Conservation (phyloP, 257 asterid genomes). For the Fraxinus americana region DNA sequence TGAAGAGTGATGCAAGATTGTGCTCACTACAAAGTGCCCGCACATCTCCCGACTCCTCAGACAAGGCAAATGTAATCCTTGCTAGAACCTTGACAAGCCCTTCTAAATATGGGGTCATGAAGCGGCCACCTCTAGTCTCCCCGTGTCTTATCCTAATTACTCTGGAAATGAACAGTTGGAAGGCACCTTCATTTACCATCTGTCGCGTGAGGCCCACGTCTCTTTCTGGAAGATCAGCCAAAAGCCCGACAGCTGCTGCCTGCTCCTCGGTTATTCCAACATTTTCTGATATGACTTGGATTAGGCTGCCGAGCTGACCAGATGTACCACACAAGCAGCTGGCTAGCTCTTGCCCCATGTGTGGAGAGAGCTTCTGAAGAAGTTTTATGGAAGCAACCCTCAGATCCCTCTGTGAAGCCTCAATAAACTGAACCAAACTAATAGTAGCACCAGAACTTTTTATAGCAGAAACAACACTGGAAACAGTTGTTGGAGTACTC, state of each 20-base stretch:
- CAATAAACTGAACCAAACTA: constrained; percentile 92
- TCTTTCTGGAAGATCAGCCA: constrained; percentile 87
- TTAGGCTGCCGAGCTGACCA: constrained; percentile 74
- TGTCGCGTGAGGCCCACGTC: constrained; percentile 74
- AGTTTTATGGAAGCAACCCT: constrained; percentile 80
- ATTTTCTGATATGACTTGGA: constrained; percentile 63
- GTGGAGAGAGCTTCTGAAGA: constrained; percentile 78
- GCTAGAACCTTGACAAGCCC: constrained; percentile 88
- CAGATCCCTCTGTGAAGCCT: constrained; percentile 84
- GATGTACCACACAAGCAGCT: constrained; percentile 68
- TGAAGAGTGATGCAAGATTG: constrained; percentile 68
- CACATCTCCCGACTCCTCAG: constrained; percentile 55
- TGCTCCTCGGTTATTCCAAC: constrained; percentile 81
- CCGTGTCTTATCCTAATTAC: constrained; percentile 67
- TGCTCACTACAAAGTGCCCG: constrained; percentile 60
- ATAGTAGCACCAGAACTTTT: constrained; percentile 84
- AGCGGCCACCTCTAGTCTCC: constrained; percentile 77
- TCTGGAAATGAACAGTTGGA: constrained; percentile 55
- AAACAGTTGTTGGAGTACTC: constrained; percentile 53
- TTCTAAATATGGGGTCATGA: constrained; percentile 82
- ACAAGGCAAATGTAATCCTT: constrained; percentile 65
- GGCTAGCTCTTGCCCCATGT: constrained; percentile 84
- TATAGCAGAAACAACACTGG: constrained; percentile 76
- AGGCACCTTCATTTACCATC: constrained; percentile 74
- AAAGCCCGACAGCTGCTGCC: constrained; percentile 77